Conservation (phyloP, 2,329 filamentous ascomycete genomes). For the Penicillium nordicum region DNA sequence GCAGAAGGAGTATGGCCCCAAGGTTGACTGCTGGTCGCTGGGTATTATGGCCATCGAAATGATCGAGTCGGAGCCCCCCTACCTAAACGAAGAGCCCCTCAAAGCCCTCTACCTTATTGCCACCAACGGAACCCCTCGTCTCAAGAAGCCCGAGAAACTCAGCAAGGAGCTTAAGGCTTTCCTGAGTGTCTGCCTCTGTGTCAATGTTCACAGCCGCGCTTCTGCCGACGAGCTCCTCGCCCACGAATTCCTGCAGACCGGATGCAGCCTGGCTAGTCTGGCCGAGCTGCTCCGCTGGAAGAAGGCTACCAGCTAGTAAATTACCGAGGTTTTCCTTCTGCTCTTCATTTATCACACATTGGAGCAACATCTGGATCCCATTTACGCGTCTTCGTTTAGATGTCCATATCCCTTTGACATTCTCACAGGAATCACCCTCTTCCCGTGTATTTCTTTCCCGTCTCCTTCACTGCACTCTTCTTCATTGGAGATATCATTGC, state of each 20-base stretch:
- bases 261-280: conserved; percentile 77
- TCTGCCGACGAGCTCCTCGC: conserved; percentile 84
- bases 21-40: conserved; percentile 98
- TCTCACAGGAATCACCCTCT: conserved; percentile 16
- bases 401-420: conserved; percentile 21
- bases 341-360: conserved; percentile 16
- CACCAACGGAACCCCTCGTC: conserved; percentile 90
- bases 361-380: conserved; percentile 33
- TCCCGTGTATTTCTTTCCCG: neutral
- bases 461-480: conserved; percentile 1
- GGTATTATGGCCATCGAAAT: conserved; percentile 99
- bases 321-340: neutral
- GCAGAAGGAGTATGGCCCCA: conserved; percentile 97
- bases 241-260: conserved; percentile 92
- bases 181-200: conserved; percentile 91
- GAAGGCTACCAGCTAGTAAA: conserved; percentile 42
- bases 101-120: conserved; percentile 97
- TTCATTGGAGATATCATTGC: neutral
- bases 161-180: conserved; percentile 98
- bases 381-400: conserved; percentile 28
- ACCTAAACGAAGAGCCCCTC: conserved; percentile 94
- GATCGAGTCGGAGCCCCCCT: conserved; percentile 98
- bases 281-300: conserved; percentile 77
- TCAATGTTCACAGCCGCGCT: conserved; percentile 91
- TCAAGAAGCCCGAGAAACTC: conserved; percentile 98